Evolutionary conservation across 1,284 basidiomycete genomes (phyloP), one percentile per base, ranked within the genome.

Genomic region (Sphaerobolus stellatus): DNA sequence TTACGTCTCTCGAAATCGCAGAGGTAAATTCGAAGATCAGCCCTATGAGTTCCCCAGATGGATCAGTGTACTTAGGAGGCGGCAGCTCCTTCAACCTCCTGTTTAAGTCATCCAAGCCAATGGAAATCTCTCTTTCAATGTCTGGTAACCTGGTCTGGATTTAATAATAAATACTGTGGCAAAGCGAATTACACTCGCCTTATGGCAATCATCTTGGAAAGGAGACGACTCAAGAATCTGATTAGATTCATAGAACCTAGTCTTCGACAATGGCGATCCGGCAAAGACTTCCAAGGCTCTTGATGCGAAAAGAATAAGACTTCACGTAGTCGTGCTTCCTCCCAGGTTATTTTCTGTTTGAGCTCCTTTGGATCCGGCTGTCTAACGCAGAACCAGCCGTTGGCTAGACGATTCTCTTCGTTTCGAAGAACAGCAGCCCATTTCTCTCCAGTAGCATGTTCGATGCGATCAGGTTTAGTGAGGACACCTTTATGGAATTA

Each of bases 401-500:
- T 81, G 5, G 75, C 68, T 1, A 88, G 71, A 0, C 77, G 63
- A 50, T 85, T 80, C 11, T 74, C 73, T 36, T 84, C 79, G 56
- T 85, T 81, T 7, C 75, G 70, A 28, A 88, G 77, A 46, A 85
- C 78, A 0, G 67, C 64, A 8, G 88, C 58, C 89, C 88, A 91
- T 1, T 61, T 62, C 0, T 66, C 61, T 58, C 89, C 84, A 24
- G 88, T 84, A 0, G 86, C 86, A 0, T 62, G 4, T 0, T 79
- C 81, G 44, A 90, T 87, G 4, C 83, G 80, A 63, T 92, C 90
- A 0, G 88, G 86, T 64, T 91, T 92, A 0, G 89, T 92, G 14
- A 92, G 74, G 14, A 92, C 88, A 54, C 88, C 89, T 90, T 29
- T 14, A 24, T 29, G 14, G 11, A 24, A 5, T 9, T 28, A 27